Evolutionary conservation across 768 basidiomycete genomes (phyloP).

Genomic region (Phanerodontia chrysosporium): DNA sequence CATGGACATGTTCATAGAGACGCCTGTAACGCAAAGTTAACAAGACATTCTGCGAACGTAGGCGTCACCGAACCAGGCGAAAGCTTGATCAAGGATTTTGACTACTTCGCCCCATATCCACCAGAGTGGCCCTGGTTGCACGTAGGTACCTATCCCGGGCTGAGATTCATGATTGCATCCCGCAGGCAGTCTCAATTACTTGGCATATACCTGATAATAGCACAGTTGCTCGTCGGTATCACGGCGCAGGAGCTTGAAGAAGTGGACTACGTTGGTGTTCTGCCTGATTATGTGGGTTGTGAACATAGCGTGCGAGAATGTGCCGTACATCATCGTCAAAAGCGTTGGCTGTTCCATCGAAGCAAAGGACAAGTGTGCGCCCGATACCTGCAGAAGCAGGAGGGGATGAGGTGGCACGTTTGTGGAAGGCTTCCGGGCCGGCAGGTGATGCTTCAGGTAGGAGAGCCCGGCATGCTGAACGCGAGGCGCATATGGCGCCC

Average conservation of each 20-base stretch:
- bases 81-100: slow-evolving; percentile 33
- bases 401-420: too few relatives aligned
- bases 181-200: too few relatives aligned
- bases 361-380: background rate
- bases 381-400: too few relatives aligned
- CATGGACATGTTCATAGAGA: slow-evolving; percentile 20
- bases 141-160: background rate
- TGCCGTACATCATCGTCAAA: background rate
- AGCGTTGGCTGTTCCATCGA: background rate
- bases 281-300: slow-evolving; percentile 19
- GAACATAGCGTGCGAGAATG: background rate
- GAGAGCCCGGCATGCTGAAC: too few relatives aligned
- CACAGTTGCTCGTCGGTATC: slow-evolving; percentile 54
- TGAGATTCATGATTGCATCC: background rate
- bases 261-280: slow-evolving; percentile 68
- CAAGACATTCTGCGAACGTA: too few relatives aligned
- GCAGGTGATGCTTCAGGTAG: too few relatives aligned
- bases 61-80: slow-evolving; percentile 42
- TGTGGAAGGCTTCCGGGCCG: too few relatives aligned
- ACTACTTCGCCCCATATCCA: slow-evolving; percentile 27
- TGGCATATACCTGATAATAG: slow-evolving; percentile 49
- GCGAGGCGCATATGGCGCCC: too few relatives aligned
- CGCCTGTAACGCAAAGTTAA: background rate
- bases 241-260: slow-evolving; percentile 65
- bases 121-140: slow-evolving; percentile 49